Evolutionary conservation across 495 filamentous ascomycete genomes (phyloP).

Genomic region (Penicillium dipodomyicola): DNA sequence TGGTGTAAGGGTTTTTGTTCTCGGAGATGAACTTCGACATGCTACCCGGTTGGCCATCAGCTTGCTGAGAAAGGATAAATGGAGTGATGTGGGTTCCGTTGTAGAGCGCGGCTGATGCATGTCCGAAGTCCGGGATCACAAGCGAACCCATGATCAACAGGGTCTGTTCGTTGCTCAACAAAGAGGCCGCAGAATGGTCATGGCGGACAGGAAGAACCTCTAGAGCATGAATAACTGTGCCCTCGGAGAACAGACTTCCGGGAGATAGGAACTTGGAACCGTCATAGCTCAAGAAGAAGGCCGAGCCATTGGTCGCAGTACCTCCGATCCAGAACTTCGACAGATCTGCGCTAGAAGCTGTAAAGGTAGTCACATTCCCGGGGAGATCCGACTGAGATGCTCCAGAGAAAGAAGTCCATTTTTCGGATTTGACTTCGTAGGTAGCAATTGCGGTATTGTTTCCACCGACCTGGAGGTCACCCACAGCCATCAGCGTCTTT

Average conservation of each 20-base stretch:
- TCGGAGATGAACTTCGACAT: constrained; percentile 78
- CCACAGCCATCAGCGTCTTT: constrained; percentile 69
- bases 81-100: constrained; percentile 76
- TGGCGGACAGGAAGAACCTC: constrained; percentile 72
- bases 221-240: constrained; percentile 69
- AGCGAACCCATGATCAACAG: constrained; percentile 84
- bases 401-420: constrained; percentile 65
- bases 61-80: constrained; percentile 71
- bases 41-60: constrained; percentile 61
- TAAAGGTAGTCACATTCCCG: constrained; percentile 73
- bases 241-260: constrained; percentile 55
- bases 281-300: constrained; percentile 78
- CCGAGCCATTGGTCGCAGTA: constrained; percentile 58
- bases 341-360: constrained; percentile 63
- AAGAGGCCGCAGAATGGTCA: constrained; percentile 59
- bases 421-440: constrained; percentile 63
- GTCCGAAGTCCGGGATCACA: constrained; percentile 70
- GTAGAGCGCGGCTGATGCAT: constrained; percentile 82
- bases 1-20: constrained; percentile 63
- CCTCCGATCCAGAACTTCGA: constrained; percentile 81
- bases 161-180: constrained; percentile 62
- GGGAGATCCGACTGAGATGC: constrained; percentile 60
- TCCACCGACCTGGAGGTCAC: constrained; percentile 66
- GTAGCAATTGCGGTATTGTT: constrained; percentile 65
- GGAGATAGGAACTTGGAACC: constrained; percentile 57